Base-by-base conservation (phyloP, 2,329 filamentous ascomycete genomes). In the Trichoderma breve region DNA sequence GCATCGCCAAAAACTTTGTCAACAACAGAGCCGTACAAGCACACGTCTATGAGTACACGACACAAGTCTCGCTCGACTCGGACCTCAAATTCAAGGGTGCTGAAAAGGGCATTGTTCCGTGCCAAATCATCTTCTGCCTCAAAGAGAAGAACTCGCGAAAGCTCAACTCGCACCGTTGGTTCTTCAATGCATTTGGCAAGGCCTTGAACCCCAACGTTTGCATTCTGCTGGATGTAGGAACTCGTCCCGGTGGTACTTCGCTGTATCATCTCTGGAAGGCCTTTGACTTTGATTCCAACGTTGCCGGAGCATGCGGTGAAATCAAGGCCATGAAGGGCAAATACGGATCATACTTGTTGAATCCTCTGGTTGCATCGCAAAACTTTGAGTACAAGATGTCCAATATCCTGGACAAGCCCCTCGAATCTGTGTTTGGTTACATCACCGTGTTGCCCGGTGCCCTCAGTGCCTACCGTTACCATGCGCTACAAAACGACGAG, bases 381-480 rank as follows among this genome's bases (percentile, higher is more conserved):
- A 99, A 99, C 80, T 99, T 99, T 76, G 96, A 99, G 84, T 99
- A 99, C 86, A 99, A 99, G 83, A 98, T 99, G 94, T 97, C 94
- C 53, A 99, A 99, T 78, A 99, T 99, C 77, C 86, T 99, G 30
- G 96, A 99, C 81, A 99, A 99, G 82, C 96, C 96, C 0, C 85
- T 99, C 2, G 96, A 99, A 81, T 97, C 94, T 0, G 95, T 97
- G 0, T 99, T 99, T 80, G 96, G 96, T 2, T 99, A 98, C 80
- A 99, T 99, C 76, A 98, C 95, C 6, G 96, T 99, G 76, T 84
- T 99, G 75, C 97, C 96, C 0, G 97, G 96, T 82, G 96, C 96
- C 0, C 88, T 99, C 67, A 97, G 93, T 79, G 96, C 96, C 2
- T 99, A 99, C 80, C 90, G 97, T 55, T 99, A 97, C 81, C 93